Conservation (phyloP, 2,329 filamentous ascomycete genomes). For the Elsinoe arachidis region DNA sequence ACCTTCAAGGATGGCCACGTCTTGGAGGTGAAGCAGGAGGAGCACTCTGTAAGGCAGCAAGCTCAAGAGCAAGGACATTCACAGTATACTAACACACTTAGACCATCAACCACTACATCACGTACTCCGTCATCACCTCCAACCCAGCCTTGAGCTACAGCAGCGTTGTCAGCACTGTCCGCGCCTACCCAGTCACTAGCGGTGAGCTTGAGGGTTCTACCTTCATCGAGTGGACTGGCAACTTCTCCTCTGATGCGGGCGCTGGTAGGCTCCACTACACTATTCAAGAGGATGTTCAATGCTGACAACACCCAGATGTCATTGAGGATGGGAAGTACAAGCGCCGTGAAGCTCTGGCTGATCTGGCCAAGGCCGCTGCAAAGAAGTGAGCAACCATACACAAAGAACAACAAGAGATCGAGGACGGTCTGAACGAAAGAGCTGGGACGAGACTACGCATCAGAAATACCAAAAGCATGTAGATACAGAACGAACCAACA, state of each 20-base stretch:
- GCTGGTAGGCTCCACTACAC: slow-evolving; percentile 45
- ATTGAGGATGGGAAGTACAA: slow-evolving; percentile 71
- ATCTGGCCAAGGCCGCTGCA: slow-evolving; percentile 44
- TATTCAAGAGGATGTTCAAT: background rate
- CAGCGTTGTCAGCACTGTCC: slow-evolving; percentile 57
- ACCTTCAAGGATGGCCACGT: slow-evolving; percentile 61
- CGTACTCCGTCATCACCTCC: slow-evolving; percentile 61
- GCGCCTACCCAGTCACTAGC: slow-evolving; percentile 57
- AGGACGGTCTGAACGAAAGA: background rate
- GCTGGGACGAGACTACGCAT: background rate
- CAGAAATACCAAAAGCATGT: background rate
- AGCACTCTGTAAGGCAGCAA: slow-evolving; percentile 52
- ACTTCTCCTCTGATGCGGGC: slow-evolving; percentile 63
- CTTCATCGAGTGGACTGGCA: slow-evolving; percentile 59
- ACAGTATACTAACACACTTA: slow-evolving; percentile 21
- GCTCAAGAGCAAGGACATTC: background rate
- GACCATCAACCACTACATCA: slow-evolving; percentile 67
- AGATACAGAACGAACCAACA: slow-evolving; percentile 9
- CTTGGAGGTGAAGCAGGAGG: slow-evolving; percentile 66
- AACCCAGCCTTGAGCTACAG: slow-evolving; percentile 58
- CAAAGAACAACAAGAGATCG: background rate
- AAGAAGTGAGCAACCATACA: slow-evolving; percentile 22
- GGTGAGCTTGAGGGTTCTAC: slow-evolving; percentile 56
- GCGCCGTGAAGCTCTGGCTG: slow-evolving; percentile 60
- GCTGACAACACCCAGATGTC: slow-evolving; percentile 41